These are phyloP conservation scores for Thelonectria olida DNA, from an alignment of 2,329 filamentous ascomycete genomes.

Conservation along the genomic window DNA sequence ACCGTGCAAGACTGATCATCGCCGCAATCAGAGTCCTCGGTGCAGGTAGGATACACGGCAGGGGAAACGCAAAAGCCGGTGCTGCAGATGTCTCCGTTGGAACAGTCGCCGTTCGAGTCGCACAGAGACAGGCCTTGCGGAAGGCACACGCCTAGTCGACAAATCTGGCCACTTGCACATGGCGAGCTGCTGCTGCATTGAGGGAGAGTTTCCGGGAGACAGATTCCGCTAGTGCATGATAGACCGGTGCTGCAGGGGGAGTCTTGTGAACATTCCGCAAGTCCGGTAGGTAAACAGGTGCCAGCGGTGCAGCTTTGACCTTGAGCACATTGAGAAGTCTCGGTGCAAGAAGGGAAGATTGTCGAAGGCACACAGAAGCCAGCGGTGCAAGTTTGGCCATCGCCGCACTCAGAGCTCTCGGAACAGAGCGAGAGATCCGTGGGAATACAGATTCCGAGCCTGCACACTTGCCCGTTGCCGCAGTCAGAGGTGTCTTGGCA, in stretches of 20 bases:
- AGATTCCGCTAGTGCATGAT: background rate
- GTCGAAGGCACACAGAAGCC: background rate
- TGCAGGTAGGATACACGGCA: background rate
- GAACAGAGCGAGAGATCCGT: background rate
- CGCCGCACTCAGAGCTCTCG: background rate
- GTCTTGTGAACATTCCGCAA: background rate
- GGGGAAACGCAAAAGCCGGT: constrained; percentile 10
- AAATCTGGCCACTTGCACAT: background rate
- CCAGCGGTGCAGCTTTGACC: constrained; percentile 11
- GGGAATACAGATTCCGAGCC: background rate
- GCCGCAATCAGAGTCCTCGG: background rate
- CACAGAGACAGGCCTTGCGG: background rate
- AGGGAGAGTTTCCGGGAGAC: constrained; percentile 4
- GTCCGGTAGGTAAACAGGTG: background rate
- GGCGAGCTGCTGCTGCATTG: background rate
- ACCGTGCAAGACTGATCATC: background rate
- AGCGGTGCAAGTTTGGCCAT: background rate
- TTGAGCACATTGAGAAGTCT: background rate
- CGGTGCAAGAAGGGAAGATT: background rate
- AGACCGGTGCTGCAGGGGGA: background rate
- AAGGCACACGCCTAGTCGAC: constrained; percentile 11
- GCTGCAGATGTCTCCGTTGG: background rate
- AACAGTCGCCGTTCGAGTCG: background rate
- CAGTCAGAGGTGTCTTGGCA: too few species aligned
- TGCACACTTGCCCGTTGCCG: background rate